Percentiles rank a stretch among this genome's conserved stretches.
Evolutionary conservation across 306 rosid species (phyloP).

Genomic region (Quillaja saponaria): DNA sequence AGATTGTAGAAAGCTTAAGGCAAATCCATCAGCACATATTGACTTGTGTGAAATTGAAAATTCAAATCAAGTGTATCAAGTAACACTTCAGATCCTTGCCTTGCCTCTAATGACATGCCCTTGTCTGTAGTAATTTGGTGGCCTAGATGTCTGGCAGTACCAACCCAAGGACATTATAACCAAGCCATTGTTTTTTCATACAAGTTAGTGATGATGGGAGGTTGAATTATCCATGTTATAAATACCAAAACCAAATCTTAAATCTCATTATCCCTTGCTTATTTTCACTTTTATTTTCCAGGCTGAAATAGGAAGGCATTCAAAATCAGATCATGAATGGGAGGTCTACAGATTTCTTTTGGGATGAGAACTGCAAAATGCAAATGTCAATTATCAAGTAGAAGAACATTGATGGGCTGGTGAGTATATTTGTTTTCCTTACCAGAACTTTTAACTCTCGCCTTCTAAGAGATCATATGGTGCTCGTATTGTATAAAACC

Average conservation of each 20-base stretch:
- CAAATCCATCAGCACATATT: slow-evolving; percentile 6
- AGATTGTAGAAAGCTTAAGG: slow-evolving; percentile 9
- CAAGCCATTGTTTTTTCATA: not conserved
- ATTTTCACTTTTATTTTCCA: slow-evolving; percentile 25
- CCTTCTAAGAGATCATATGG: not conserved
- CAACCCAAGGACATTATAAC: not conserved
- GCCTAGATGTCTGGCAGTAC: not conserved
- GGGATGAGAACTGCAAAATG: slow-evolving; percentile 72
- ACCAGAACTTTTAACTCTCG: not conserved
- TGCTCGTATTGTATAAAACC: not conserved
- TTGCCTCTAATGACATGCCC: not conserved
- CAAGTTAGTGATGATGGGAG: slow-evolving; percentile 3
- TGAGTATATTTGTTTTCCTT: slow-evolving; percentile 26
- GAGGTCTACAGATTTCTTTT: slow-evolving; percentile 77
- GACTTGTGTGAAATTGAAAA: not conserved
- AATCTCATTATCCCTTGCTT: not conserved
- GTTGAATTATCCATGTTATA: slow-evolving; percentile 2
- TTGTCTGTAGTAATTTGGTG: not conserved
- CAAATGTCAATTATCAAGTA: slow-evolving; percentile 48
- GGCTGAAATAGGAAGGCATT: slow-evolving; percentile 83
- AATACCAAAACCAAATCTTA: slow-evolving; percentile 7
- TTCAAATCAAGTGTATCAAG: slow-evolving; percentile 9
- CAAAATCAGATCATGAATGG: slow-evolving; percentile 74
- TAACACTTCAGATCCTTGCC: not conserved
- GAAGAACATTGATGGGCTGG: slow-evolving; percentile 80